A percentile compares a stretch with the other conserved stretches of the same genome.
Evolutionary conservation across 1,284 basidiomycete species (phyloP).

Genomic region (Ganoderma leucocontextum): DNA sequence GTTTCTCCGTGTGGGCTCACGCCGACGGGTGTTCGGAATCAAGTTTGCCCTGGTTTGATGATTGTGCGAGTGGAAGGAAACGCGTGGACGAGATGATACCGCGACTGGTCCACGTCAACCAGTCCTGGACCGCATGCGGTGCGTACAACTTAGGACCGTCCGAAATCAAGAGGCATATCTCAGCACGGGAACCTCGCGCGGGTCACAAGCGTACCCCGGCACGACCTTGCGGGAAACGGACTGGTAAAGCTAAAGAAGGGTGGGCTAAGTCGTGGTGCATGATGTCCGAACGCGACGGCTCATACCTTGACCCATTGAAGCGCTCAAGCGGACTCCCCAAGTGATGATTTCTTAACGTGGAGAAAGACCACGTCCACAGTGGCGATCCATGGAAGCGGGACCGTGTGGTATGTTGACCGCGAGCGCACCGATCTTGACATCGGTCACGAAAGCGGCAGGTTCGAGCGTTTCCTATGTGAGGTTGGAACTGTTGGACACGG

Average conservation of each 20-base stretch:
- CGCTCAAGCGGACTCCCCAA: neutral
- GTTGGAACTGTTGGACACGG: neutral
- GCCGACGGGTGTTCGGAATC: neutral
- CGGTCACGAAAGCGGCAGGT: neutral
- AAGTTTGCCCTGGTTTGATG: neutral
- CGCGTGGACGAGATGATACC: neutral
- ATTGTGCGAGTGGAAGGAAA: neutral
- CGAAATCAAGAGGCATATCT: neutral
- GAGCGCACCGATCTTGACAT: neutral
- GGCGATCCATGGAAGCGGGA: neutral
- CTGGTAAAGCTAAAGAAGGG: neutral
- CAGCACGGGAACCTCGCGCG: neutral
- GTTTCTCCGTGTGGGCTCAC: neutral
- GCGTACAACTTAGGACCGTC: neutral
- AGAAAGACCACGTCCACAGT: neutral
- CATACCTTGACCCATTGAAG: neutral
- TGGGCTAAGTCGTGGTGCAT: neutral
- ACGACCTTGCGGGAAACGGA: neutral
- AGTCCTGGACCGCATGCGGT: neutral
- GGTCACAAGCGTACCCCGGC: neutral
- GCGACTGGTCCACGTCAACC: neutral
- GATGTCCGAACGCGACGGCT: neutral
- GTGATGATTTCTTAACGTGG: neutral
- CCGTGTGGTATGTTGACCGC: neutral
- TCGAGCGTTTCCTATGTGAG: neutral